These are phyloP conservation scores for Rhododendron vialii DNA, from an alignment of 148 eudicot species.

Conservation along the genomic window DNA sequence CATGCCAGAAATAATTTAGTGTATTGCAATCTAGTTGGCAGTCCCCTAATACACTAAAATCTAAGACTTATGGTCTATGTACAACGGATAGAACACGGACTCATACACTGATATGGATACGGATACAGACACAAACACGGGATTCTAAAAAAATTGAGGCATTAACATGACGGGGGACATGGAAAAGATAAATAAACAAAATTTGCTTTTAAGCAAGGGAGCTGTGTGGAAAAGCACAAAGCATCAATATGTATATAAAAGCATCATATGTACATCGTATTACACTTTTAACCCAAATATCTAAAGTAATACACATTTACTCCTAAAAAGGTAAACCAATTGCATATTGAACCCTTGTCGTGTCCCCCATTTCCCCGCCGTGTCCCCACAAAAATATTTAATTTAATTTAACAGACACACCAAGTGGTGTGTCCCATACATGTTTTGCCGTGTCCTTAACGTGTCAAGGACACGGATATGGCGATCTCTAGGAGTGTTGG, in stretches of 20 bases:
- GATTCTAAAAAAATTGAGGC: background rate
- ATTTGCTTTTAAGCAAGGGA: background rate
- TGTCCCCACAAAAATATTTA: background rate
- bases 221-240: background rate
- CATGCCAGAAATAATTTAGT: conserved; percentile 1
- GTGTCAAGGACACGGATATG: background rate
- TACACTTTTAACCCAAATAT: background rate
- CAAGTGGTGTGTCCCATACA: background rate
- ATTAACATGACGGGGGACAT: background rate
- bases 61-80: background rate
- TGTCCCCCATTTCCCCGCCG: no score
- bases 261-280: background rate
- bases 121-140: background rate
- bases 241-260: background rate
- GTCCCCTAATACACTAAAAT: background rate
- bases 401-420: background rate
- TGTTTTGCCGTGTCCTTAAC: background rate
- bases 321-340: background rate
- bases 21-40: background rate
- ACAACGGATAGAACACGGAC: background rate
- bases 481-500: background rate
- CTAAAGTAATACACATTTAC: background rate
- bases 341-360: background rate
- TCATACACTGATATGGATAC: background rate
- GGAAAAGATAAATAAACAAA: no score